Evolutionary conservation across 2,329 filamentous ascomycete species (phyloP).

Genomic region (Neopestalotiopsis sp.): DNA sequence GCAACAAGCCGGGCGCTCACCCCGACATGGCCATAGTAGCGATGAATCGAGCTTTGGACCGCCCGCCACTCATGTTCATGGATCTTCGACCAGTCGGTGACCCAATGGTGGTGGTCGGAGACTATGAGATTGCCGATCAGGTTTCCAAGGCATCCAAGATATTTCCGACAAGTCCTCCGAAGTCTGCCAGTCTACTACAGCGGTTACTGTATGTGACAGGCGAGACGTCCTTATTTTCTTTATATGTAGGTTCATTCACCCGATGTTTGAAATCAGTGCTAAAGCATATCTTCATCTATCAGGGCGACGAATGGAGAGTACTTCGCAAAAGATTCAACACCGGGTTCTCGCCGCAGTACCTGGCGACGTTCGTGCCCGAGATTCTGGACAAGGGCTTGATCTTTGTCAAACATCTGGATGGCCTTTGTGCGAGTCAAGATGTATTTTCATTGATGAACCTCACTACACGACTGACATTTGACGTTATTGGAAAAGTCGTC

Average conservation of each 20-base stretch:
- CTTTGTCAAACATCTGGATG: constrained; percentile 37
- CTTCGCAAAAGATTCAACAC: constrained; percentile 41
- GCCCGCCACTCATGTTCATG: constrained; percentile 38
- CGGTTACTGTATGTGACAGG: constrained; percentile 4
- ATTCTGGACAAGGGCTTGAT: constrained; percentile 40
- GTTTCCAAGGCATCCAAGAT: constrained; percentile 35
- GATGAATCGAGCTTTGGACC: constrained; percentile 36
- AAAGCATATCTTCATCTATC: neutral
- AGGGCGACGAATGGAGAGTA: constrained; percentile 25
- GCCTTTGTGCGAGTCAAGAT: constrained; percentile 30
- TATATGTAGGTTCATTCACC: neutral
- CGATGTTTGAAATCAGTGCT: neutral
- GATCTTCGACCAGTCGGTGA: constrained; percentile 39
- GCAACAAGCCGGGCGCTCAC: neutral
- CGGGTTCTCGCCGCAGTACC: constrained; percentile 43
- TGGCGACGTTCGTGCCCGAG: constrained; percentile 40
- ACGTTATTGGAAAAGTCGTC: constrained; percentile 22
- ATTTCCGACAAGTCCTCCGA: constrained; percentile 38
- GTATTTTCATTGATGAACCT: constrained; percentile 34
- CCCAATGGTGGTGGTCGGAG: constrained; percentile 37
- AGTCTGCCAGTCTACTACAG: constrained; percentile 29
- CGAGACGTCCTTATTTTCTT: neutral
- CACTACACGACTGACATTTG: constrained; percentile 27
- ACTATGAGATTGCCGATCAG: constrained; percentile 43
- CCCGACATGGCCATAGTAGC: constrained; percentile 20